A percentile compares a stretch with the other conserved stretches of the same genome.
These are phyloP conservation scores for Camellia granthamiana DNA, from an alignment of 148 eudicot genomes.

Conservation along the genomic window DNA sequence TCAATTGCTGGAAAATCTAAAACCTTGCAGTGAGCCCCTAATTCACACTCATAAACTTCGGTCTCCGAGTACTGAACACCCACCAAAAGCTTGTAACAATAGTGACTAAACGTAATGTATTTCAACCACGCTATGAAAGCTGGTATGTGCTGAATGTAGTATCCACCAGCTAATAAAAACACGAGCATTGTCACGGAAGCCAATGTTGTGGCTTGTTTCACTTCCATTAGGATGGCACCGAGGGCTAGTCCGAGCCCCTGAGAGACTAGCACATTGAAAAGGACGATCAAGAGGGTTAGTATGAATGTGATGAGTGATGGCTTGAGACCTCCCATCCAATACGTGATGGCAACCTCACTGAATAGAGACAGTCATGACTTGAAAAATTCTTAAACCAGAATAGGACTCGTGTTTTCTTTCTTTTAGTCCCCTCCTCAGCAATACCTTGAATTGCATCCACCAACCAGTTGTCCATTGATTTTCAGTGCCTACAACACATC, in stretches of 20 bases:
- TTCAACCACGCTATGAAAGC: slow-evolving; percentile 67
- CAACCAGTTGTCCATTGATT: slow-evolving; percentile 67
- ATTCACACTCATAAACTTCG: slow-evolving; percentile 62
- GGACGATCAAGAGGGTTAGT: slow-evolving; percentile 53
- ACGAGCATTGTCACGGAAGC: slow-evolving; percentile 80
- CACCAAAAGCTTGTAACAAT: slow-evolving; percentile 75
- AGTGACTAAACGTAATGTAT: slow-evolving; percentile 66
- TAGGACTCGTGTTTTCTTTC: slow-evolving; percentile 76
- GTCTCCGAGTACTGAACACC: slow-evolving; percentile 59
- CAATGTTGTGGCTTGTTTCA: slow-evolving; percentile 69
- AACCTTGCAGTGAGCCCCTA: slow-evolving; percentile 45
- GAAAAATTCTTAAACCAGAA: slow-evolving; percentile 60
- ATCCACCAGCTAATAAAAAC: slow-evolving; percentile 72
- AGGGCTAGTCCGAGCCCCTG: slow-evolving; percentile 88
- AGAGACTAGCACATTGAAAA: slow-evolving; percentile 71
- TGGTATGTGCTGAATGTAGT: slow-evolving; percentile 72
- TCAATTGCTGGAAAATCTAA: slow-evolving; percentile 60
- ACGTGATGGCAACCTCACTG: slow-evolving; percentile 59
- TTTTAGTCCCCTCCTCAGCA: slow-evolving; percentile 66
- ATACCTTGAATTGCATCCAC: slow-evolving; percentile 79
- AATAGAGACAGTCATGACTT: slow-evolving; percentile 63
- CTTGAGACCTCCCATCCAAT: slow-evolving; percentile 90
- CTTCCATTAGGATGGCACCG: slow-evolving; percentile 81
- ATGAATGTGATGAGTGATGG: slow-evolving; percentile 48
- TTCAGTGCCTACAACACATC: slow-evolving; percentile 31